Evolutionary conservation across 345 rosid genomes (phyloP), one percentile per base, ranked within the genome.

Genomic region (Crucihimalaya himalaica): DNA sequence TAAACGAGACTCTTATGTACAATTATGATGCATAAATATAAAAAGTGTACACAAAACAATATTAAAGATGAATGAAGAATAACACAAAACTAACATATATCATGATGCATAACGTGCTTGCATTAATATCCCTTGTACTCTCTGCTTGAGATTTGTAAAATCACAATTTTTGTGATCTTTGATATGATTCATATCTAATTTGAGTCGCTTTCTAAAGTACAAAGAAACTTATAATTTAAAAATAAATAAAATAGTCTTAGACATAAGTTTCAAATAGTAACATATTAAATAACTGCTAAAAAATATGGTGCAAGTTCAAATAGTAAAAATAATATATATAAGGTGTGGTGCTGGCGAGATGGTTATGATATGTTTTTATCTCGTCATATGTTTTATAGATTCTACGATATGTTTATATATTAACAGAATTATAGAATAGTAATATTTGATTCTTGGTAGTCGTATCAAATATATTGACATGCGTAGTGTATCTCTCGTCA

Each of bases 401-500:
- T 45, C 54, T 53, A 73, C 48, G 56, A 2, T 64, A 62, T 42
- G 42, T 40, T 10, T 27, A 6, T 23, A 23, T 23, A 6, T 5
- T 8, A 42, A 42, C 47, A 42, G 13, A 35, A 35, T 4, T 3
- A 61, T 39, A 61, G 18, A 48, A 32, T 23, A 73, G 6, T 73
- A 45, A 73, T 63, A 64, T 40, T 43, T 29, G 43, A 47, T 37
- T 74, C 52, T 74, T 18, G 78, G 47, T 58, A 37, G 25, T 14
- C 66, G 78, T 28, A 74, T 61, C 72, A 74, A 29, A 74, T 74
- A 66, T 66, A 74, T 66, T 58, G 72, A 66, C 78, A 13, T 66
- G 78, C 78, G 78, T 50, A 18, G 78, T 66, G 60, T 66, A 66
- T 74, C 78, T 66, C 54, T 66, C 50, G 66, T 65, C 50, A 73